Percentiles rank a stretch among this genome's conserved stretches.
Conservation (phyloP, 2,329 filamentous ascomycete species). For the Neonectria neomacrospora region DNA sequence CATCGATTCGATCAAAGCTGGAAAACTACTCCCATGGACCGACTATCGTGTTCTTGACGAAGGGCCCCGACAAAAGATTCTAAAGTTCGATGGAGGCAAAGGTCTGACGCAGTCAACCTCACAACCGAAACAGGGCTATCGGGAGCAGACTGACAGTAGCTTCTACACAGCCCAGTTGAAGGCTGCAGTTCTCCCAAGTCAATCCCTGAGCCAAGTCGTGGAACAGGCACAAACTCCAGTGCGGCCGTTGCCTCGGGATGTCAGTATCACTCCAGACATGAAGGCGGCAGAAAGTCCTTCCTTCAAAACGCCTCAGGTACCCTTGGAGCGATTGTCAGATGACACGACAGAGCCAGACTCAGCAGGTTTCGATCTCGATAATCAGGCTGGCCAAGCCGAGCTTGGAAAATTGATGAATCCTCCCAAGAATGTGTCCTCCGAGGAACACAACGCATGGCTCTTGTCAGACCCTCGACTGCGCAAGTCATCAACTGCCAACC, state of each 20-base stretch:
- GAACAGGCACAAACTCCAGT: constrained; percentile 44
- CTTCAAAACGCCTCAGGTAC: constrained; percentile 5
- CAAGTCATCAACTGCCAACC: constrained; percentile 91
- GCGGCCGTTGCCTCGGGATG: background rate
- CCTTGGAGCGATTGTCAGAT: background rate
- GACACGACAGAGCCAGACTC: background rate
- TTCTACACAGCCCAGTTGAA: constrained; percentile 83
- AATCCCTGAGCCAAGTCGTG: constrained; percentile 43
- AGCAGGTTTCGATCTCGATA: background rate
- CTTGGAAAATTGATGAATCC: constrained; percentile 25
- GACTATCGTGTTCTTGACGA: constrained; percentile 87
- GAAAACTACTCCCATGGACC: constrained; percentile 86
- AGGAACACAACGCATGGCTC: constrained; percentile 90
- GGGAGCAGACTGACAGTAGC: constrained; percentile 82
- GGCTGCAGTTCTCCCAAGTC: constrained; percentile 46
- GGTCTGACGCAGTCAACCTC: constrained; percentile 74
- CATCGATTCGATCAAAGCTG: constrained; percentile 85
- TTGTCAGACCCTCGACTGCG: constrained; percentile 86
- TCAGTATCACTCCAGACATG: constrained; percentile 1
- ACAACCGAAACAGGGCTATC: constrained; percentile 71
- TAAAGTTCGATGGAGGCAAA: constrained; percentile 70
- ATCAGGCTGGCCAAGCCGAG: background rate
- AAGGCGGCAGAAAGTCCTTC: constrained; percentile 8
- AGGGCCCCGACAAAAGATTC: constrained; percentile 81
- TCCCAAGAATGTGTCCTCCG: constrained; percentile 79